Conservation (phyloP, 139 green algal species). For the Chlorella sp. region DNA sequence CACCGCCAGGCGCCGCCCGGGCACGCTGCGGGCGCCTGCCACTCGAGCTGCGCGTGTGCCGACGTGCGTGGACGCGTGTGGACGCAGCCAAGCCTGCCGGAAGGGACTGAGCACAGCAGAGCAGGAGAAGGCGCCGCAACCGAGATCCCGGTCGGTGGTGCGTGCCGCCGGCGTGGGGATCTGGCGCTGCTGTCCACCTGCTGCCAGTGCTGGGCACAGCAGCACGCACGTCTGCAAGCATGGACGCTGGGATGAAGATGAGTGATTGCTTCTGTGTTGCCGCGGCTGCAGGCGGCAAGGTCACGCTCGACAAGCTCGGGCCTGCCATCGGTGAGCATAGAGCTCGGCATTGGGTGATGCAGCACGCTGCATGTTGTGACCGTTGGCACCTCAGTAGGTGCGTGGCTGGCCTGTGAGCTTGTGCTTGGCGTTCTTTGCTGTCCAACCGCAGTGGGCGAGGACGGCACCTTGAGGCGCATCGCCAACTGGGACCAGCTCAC, state of each 20-base stretch:
- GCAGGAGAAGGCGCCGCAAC: no score
- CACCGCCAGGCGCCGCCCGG: no score
- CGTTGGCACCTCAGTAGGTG: no score
- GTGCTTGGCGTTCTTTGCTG: background rate
- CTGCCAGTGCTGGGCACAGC: background rate
- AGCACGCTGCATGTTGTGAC: background rate
- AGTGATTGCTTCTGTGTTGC: background rate
- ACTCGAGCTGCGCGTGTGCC: background rate
- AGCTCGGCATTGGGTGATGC: background rate
- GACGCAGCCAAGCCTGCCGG: background rate
- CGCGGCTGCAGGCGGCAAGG: background rate
- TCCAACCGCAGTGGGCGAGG: slow-evolving; percentile 12
- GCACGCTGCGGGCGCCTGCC: no score
- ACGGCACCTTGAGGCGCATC: slow-evolving; percentile 28
- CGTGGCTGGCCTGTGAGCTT: no score
- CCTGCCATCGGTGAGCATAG: background rate
- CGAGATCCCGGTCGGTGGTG: background rate
- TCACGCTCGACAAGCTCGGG: background rate
- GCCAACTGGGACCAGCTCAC: slow-evolving; percentile 24
- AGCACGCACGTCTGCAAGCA: background rate
- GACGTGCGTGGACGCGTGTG: background rate
- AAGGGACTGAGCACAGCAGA: background rate
- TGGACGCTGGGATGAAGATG: background rate
- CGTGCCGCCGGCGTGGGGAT: background rate
- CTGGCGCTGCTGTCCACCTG: background rate